These are phyloP conservation scores for Trichosporon faecale DNA, from an alignment of 1,284 basidiomycete species.

Conservation along the genomic window DNA sequence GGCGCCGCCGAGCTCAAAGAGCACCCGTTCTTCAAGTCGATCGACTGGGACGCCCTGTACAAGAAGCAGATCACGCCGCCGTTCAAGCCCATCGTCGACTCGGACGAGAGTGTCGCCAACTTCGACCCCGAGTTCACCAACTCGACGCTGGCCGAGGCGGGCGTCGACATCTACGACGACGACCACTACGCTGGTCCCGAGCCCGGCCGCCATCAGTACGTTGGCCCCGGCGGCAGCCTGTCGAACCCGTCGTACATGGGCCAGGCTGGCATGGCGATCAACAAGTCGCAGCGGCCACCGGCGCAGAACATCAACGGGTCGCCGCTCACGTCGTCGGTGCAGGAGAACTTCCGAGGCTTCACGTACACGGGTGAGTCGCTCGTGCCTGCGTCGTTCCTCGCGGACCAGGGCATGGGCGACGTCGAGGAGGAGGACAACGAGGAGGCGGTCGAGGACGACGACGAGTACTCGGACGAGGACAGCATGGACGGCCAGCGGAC, in stretches of 20 bases:
- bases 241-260: conserved; percentile 38
- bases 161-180: conserved; percentile 60
- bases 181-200: conserved; percentile 45
- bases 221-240: conserved; percentile 50
- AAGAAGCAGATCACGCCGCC: conserved; percentile 91
- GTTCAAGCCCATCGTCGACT: conserved; percentile 97
- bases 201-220: conserved; percentile 44
- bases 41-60: conserved; percentile 84
- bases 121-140: conserved; percentile 97
- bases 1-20: conserved; percentile 94
- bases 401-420: conserved; percentile 49
- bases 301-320: conserved; percentile 52
- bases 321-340: conserved; percentile 80
- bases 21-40: conserved; percentile 88
- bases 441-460: conserved; percentile 47
- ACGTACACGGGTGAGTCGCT: conserved; percentile 83
- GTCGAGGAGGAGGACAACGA: conserved; percentile 37
- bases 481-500: conserved; percentile 46
- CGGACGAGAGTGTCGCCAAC: conserved; percentile 95
- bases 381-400: conserved; percentile 53
- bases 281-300: conserved; percentile 38
- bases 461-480: conserved; percentile 48
- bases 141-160: conserved; percentile 51
- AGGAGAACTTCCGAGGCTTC: conserved; percentile 91
- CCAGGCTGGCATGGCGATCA: conserved; percentile 45